Percentiles rank a stretch among this genome's conserved stretches.
phyloP scores from a whole-genome alignment of 306 rosid species.

The Sphenostylis stenocarpa region DNA sequence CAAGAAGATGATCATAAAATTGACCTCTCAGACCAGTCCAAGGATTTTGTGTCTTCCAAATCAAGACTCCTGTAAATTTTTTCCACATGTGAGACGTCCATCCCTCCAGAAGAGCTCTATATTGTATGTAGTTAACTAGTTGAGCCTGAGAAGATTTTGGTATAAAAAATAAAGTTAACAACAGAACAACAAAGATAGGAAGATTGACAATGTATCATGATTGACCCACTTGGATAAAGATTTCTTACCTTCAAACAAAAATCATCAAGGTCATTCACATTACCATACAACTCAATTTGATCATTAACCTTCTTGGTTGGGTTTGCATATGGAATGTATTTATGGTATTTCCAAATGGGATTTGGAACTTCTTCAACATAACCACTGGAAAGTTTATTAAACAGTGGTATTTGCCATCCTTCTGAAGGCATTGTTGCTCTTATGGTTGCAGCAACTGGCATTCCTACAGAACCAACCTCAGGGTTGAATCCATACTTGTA shows the following conservation, averaged over 20 bases:
- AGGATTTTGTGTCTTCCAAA: constrained; percentile 98
- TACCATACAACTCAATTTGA: constrained; percentile 82
- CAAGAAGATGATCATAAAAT: constrained; percentile 89
- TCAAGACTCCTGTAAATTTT: constrained; percentile 90
- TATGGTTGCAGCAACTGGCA: constrained; percentile 94
- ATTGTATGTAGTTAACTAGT: constrained; percentile 87
- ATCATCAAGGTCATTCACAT: constrained; percentile 80
- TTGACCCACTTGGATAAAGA: constrained; percentile 4
- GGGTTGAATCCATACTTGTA: constrained; percentile 84
- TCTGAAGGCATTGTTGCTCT: constrained; percentile 90
- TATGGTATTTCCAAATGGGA: constrained; percentile 96
- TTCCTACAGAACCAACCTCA: constrained; percentile 91
- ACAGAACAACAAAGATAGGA: not conserved
- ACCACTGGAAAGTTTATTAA: constrained; percentile 61
- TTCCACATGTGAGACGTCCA: constrained; percentile 96
- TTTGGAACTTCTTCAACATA: constrained; percentile 85
- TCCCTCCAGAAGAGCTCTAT: constrained; percentile 93
- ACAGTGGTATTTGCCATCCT: constrained; percentile 92
- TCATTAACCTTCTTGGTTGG: constrained; percentile 64
- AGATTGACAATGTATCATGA: constrained; percentile 17
- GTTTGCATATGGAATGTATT: constrained; percentile 85
- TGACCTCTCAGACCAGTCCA: constrained; percentile 99
- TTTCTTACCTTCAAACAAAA: constrained; percentile 79
- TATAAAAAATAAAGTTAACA: constrained; percentile 24
- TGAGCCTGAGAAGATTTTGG: constrained; percentile 68